A percentile compares a stretch with the other conserved stretches of the same genome.
Evolutionary conservation across 2,329 filamentous ascomycete genomes (phyloP).

Genomic region (Fusarium pilosicola): DNA sequence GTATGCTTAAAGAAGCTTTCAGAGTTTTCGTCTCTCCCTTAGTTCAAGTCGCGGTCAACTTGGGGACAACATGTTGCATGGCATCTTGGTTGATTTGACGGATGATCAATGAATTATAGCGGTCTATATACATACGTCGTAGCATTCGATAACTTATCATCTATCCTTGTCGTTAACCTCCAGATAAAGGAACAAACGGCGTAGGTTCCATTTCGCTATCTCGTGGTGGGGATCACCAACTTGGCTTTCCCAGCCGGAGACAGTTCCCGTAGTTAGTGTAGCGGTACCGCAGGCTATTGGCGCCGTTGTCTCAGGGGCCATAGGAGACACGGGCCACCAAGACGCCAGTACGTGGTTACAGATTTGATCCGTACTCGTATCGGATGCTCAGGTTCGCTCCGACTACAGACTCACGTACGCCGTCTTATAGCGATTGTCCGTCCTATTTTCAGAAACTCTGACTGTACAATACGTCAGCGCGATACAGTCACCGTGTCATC

Average conservation of each 20-base stretch:
- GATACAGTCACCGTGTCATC: conserved; percentile 26
- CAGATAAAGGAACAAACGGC: not conserved
- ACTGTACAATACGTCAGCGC: conserved; percentile 27
- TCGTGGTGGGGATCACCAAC: conserved; percentile 19
- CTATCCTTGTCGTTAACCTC: not conserved
- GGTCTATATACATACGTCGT: not conserved
- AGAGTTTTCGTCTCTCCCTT: conserved; percentile 12
- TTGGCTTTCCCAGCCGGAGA: conserved; percentile 40
- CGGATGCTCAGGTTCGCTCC: conserved; percentile 4
- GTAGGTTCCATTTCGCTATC: conserved; percentile 13
- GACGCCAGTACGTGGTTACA: conserved; percentile 9
- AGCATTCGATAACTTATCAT: not conserved
- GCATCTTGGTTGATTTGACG: not conserved
- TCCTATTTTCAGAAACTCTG: conserved; percentile 23
- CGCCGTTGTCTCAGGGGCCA: conserved; percentile 38
- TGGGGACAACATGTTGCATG: not conserved
- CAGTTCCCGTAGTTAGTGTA: conserved; percentile 42
- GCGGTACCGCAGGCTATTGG: conserved; percentile 36
- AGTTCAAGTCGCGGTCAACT: not conserved
- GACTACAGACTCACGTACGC: no score
- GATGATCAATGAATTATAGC: not conserved
- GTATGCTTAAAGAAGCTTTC: conserved; percentile 32
- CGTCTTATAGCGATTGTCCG: not conserved
- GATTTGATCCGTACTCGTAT: conserved; percentile 38
- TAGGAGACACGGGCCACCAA: conserved; percentile 4